Percentiles rank a stretch among this genome's conserved stretches.
Evolutionary conservation across 1,284 basidiomycete genomes (phyloP).

Genomic region (Pascua sp.): DNA sequence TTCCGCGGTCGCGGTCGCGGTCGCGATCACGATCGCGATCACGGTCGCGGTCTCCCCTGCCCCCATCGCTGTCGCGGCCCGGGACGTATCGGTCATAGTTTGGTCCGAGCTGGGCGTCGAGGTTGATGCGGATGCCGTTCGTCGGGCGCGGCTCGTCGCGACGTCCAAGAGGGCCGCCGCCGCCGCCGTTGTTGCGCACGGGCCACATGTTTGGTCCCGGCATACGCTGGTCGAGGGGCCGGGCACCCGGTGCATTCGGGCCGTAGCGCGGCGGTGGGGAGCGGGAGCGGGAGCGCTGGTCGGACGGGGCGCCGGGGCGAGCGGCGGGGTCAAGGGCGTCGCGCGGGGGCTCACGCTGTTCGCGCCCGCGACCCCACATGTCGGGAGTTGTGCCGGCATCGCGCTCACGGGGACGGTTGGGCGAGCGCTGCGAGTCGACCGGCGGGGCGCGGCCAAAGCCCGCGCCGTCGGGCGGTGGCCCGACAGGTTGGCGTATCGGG

Average conservation of each 20-base stretch:
- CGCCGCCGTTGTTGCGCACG: not conserved
- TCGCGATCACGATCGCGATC: not conserved
- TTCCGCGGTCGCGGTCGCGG: not conserved
- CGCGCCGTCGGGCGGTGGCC: not conserved
- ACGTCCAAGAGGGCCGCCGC: not conserved
- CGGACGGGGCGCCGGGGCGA: too few relatives aligned
- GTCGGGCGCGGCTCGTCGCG: not conserved
- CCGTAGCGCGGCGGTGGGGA: slow-evolving; percentile 2
- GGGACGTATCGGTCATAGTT: not conserved
- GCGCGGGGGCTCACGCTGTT: not conserved
- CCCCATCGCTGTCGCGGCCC: not conserved
- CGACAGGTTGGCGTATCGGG: slow-evolving; percentile 3
- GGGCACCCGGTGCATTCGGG: not conserved
- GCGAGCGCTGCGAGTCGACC: not conserved
- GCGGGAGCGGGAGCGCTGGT: not conserved
- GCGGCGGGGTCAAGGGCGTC: not conserved
- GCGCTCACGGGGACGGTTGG: not conserved
- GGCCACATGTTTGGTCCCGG: not conserved
- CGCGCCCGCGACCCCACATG: too few relatives aligned
- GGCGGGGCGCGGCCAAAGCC: slow-evolving; percentile 2
- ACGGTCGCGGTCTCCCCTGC: not conserved
- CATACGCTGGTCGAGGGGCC: not conserved
- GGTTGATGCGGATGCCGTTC: not conserved
- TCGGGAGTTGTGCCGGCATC: not conserved
- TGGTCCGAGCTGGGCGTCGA: too few relatives aligned